Evolutionary conservation across 106 monocot genomes (phyloP), one percentile per base, ranked within the genome.

Genomic region (Amphibolis antarctica): DNA sequence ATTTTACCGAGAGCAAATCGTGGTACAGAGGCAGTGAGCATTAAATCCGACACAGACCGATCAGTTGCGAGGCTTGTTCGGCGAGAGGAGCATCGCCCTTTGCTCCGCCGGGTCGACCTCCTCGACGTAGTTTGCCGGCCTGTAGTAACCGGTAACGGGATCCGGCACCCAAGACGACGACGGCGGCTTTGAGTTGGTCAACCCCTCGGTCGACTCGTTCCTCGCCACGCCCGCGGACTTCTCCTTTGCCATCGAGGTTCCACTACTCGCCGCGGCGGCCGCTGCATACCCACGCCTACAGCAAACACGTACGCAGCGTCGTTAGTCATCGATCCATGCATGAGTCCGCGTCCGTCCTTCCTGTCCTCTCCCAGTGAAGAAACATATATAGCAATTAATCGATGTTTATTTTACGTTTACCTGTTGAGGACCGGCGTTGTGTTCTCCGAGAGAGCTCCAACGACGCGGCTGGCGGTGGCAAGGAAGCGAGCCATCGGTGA

Each of bases 121-220:
- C 10, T 10, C 56, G 55, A 24, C 23, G 18, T 46, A 27, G 44
- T 68, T 57, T 23, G 46, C 68, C 42, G 68, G 68, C 44, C 46
- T 28, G 57, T 59, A 68, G 68, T 29, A 68, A 0, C 68, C 68
- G 24, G 68, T 68, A 17, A 57, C 68, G 18, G 58, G 68, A n/a
- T 68, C 68, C 43, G 58, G 68, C 44, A 68, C 58, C 68, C 68
- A 68, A 10, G 58, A 45, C 11, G 30, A 42, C 18, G 26, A 48
- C 26, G 65, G 7, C 28, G 65, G 26, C 27, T n/a, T n/a, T n/a
- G 53, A 23, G 53, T 59, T 28, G 36, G 7, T 28, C 10, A 9
- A 9, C 24, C n/a, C 46, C 18, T 13, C 29, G 23, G 24, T 23
- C 21, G 49, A 30, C 66, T 64, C 10, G 11, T 18, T 52, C 66